Evolutionary conservation across 2,329 filamentous ascomycete species (phyloP).

Genomic region (Neocatenulostroma microsporum): DNA sequence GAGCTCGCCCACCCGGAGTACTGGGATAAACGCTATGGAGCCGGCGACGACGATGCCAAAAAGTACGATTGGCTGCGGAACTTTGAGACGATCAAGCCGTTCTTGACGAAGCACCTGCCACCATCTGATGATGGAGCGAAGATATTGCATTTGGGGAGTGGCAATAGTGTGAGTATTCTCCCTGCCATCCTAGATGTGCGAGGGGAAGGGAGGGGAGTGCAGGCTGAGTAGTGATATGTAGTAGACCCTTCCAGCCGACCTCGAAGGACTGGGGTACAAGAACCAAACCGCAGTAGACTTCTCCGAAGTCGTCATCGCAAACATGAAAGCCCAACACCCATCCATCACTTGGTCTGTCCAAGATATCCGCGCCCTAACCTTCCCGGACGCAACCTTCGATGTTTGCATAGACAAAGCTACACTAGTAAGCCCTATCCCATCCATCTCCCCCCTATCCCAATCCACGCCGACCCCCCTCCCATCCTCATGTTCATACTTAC

Average conservation of each 20-base stretch:
- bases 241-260: constrained; percentile 46
- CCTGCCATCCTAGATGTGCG: neutral
- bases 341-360: constrained; percentile 43
- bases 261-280: constrained; percentile 42
- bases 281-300: constrained; percentile 52
- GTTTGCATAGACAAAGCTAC: constrained; percentile 44
- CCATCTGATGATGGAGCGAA: constrained; percentile 27
- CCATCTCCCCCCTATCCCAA: too few relatives aligned
- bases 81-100: constrained; percentile 43
- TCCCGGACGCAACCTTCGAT: constrained; percentile 37
- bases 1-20: constrained; percentile 37
- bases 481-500: too few relatives aligned
- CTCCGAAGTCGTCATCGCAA: constrained; percentile 45
- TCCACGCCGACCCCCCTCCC: too few relatives aligned
- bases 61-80: constrained; percentile 50
- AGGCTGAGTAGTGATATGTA: neutral
- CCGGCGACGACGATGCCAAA: constrained; percentile 32
- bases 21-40: constrained; percentile 46
- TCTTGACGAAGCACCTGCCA: constrained; percentile 41
- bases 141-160: constrained; percentile 52
- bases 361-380: constrained; percentile 48
- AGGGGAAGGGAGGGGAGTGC: too few relatives aligned
- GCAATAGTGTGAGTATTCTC: constrained; percentile 44
- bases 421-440: too few relatives aligned
- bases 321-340: constrained; percentile 39